A percentile compares a stretch with the other conserved stretches of the same genome.
These are phyloP conservation scores for Ogataea paraovalis DNA, from an alignment of 805 yeast species.

Conservation along the genomic window DNA sequence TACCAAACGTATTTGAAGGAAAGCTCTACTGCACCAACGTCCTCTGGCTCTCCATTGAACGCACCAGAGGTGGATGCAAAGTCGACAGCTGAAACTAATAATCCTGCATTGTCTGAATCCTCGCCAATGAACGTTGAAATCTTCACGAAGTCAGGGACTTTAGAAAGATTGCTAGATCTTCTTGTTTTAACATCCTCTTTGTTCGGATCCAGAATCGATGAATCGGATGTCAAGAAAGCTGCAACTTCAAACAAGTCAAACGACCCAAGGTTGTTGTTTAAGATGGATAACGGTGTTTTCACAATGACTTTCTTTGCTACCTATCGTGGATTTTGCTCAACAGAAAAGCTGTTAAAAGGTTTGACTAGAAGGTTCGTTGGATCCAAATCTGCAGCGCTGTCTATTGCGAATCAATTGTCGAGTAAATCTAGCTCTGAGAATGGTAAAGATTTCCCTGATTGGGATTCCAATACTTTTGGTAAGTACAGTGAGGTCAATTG, in stretches of 20 bases:
- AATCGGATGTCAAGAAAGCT: slow-evolving; percentile 39
- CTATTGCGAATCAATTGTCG: slow-evolving; percentile 35
- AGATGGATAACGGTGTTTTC: slow-evolving; percentile 61
- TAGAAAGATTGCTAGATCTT: slow-evolving; percentile 76
- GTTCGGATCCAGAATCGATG: slow-evolving; percentile 42
- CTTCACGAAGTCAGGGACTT: slow-evolving; percentile 55
- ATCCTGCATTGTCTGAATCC: background rate
- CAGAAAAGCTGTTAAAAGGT: slow-evolving; percentile 47
- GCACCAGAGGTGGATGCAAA: background rate
- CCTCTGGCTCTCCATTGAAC: background rate
- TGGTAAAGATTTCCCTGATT: slow-evolving; percentile 42
- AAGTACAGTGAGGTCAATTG: slow-evolving; percentile 48
- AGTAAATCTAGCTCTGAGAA: background rate
- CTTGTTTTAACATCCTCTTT: slow-evolving; percentile 67
- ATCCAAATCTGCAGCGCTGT: slow-evolving; percentile 56
- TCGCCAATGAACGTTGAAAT: slow-evolving; percentile 20
- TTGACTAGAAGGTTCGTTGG: slow-evolving; percentile 55
- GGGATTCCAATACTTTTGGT: slow-evolving; percentile 44
- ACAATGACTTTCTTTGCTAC: slow-evolving; percentile 69
- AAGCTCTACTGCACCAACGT: background rate
- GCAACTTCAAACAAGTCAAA: slow-evolving; percentile 2
- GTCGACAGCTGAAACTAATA: background rate
- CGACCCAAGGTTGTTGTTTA: slow-evolving; percentile 29
- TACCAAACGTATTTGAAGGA: slow-evolving; percentile 25
- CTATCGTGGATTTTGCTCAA: slow-evolving; percentile 62